Evolutionary conservation across 1,284 basidiomycete genomes (phyloP).

Genomic region (Malassezia obtusa): DNA sequence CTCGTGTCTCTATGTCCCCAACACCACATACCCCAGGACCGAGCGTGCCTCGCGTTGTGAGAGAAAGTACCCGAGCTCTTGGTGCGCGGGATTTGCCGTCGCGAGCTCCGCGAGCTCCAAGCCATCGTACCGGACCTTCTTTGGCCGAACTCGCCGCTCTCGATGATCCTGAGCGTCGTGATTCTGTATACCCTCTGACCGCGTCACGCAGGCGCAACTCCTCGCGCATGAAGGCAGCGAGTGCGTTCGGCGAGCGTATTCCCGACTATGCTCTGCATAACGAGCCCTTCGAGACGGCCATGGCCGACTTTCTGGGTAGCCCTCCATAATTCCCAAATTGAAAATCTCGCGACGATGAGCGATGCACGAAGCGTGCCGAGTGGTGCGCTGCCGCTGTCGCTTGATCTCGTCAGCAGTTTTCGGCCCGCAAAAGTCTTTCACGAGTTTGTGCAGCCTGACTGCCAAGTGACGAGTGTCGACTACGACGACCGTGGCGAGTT

Average conservation of each 20-base stretch:
- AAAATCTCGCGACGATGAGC: conserved; percentile 2
- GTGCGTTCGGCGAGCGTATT: conserved; percentile 14
- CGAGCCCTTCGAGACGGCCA: conserved; percentile 11
- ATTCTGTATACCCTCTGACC: not conserved
- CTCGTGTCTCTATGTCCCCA: not conserved
- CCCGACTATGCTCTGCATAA: conserved; percentile 3
- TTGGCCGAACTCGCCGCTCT: not conserved
- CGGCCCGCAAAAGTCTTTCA: conserved; percentile 79
- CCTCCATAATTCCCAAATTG: conserved; percentile 10
- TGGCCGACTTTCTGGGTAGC: conserved; percentile 8
- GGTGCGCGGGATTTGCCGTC: not conserved
- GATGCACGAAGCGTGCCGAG: not conserved
- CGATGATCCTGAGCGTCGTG: not conserved
- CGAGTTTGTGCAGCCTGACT: conserved; percentile 49
- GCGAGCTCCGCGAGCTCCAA: not conserved
- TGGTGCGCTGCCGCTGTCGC: not conserved
- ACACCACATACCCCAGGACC: not conserved
- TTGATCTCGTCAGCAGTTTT: conserved; percentile 48
- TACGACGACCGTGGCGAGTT: conserved; percentile 85
- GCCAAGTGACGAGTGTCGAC: conserved; percentile 62
- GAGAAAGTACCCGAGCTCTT: not conserved
- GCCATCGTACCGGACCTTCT: not conserved
- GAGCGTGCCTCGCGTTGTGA: not conserved
- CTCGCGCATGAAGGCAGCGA: not conserved
- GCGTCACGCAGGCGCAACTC: not conserved